Evolutionary conservation across 176 grass and related monocot species (phyloP).

Genomic region (Melocanna baccifera): DNA sequence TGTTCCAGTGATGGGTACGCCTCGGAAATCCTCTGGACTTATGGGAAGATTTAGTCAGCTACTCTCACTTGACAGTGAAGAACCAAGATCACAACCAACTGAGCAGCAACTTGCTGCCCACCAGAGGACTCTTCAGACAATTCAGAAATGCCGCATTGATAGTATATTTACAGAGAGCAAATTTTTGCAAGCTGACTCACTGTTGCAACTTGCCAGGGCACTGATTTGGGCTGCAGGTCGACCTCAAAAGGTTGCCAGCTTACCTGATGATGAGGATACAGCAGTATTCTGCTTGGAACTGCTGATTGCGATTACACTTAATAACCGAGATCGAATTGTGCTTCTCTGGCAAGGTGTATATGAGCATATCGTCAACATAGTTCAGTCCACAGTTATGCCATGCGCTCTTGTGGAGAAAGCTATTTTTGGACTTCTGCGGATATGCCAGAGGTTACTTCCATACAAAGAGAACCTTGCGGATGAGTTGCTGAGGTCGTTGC

Average conservation of each 20-base stretch:
- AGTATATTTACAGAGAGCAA: constrained; percentile 96
- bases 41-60: constrained; percentile 99
- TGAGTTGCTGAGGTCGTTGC: constrained; percentile 81
- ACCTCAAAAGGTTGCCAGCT: constrained; percentile 80
- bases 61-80: constrained; percentile 94
- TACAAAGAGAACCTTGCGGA: constrained; percentile 97
- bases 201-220: constrained; percentile 85
- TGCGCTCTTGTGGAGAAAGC: constrained; percentile 95
- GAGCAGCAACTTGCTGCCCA: constrained; percentile 97
- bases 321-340: constrained; percentile 87
- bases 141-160: constrained; percentile 95
- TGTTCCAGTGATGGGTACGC: constrained; percentile 80
- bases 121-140: constrained; percentile 92
- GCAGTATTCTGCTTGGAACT: constrained; percentile 98
- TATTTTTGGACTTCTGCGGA: constrained; percentile 93
- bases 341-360: constrained; percentile 96
- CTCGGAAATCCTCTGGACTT: constrained; percentile 90
- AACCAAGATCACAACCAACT: constrained; percentile 88
- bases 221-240: constrained; percentile 89
- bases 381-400: constrained; percentile 89
- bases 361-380: constrained; percentile 93
- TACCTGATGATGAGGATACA: constrained; percentile 88
- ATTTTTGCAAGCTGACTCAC: constrained; percentile 82
- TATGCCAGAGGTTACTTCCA: constrained; percentile 93
- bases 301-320: constrained; percentile 88